Percentiles rank a stretch among this genome's conserved stretches.
Conservation (phyloP, 2,329 filamentous ascomycete genomes). For the Colletotrichum tanaceti region DNA sequence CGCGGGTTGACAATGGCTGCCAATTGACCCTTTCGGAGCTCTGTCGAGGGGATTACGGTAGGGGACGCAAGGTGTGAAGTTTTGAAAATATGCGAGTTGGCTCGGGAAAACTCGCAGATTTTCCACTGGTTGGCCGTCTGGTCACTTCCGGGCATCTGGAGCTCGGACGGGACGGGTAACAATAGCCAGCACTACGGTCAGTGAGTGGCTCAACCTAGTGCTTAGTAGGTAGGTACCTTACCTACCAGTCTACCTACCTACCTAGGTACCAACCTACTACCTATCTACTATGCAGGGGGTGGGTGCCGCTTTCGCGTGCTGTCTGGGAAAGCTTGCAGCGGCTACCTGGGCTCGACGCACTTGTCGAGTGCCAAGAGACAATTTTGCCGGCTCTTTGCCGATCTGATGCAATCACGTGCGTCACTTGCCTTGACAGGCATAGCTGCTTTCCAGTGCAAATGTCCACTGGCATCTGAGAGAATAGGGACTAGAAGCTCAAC, state of each 20-base stretch:
- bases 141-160: constrained; percentile 42
- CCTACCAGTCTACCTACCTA: too few species aligned
- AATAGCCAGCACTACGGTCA: constrained; percentile 25
- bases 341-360: constrained; percentile 1
- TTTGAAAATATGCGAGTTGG: constrained; percentile 51
- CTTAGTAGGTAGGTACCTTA: too few species aligned
- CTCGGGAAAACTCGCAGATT: constrained; percentile 63
- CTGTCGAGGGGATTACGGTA: constrained; percentile 54
- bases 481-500: constrained; percentile 16
- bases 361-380: not conserved
- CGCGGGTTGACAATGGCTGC: constrained; percentile 54
- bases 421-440: constrained; percentile 15
- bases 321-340: constrained; percentile 24
- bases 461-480: constrained; percentile 6
- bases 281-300: not conserved
- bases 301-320: constrained; percentile 10
- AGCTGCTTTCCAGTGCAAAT: constrained; percentile 26
- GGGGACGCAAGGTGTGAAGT: constrained; percentile 52
- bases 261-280: too few species aligned
- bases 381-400: constrained; percentile 41
- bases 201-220: constrained; percentile 14
- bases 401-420: constrained; percentile 37
- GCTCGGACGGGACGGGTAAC: constrained; percentile 50
- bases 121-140: constrained; percentile 46
- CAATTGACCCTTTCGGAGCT: constrained; percentile 58